Evolutionary conservation across 345 rosid species (phyloP), one percentile per base, ranked within the genome.

Genomic region (Camelina hispida): DNA sequence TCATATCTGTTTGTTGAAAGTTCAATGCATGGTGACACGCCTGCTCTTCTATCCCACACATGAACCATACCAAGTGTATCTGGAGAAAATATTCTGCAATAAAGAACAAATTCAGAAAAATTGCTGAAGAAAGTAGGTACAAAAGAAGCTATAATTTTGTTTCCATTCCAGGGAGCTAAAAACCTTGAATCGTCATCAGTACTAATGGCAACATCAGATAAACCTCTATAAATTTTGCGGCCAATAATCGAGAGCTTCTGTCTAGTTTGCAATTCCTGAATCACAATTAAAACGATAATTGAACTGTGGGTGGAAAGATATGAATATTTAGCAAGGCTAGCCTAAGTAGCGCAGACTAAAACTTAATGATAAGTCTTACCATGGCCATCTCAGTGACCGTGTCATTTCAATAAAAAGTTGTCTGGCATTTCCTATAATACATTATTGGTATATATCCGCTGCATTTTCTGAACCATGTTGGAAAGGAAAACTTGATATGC

Each of bases 41-140:
- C 60, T 47, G 42, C 80, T 81, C 96, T 85, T 84, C 93, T 87
- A 81, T 95, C 99, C 99, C 98, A 95, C 62, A 92, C 46, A 80
- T 83, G 85, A 64, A 95, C 79, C 32, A 62, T 59, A 53, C 99
- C 97, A 72, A 76, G 69, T 13, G 88, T 85, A 74, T 90, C 96
- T 32, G 98, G 85, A 80, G 93, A 86, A 80, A 89, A 63, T 73
- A 95, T 60, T 88, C 99, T 95, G 75, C 68, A 62, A 23, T 61
- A 55, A 52, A 71, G 23, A 32, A 47, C 64, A 72, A 50, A 56
- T 54, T 17, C 58, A 64, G 25, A 64, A 35, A 69, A 18, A 14
- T 13, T 37, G 35, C 20, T 78, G 44, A 78, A 78, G 48, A 28
- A 52, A 66, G 69, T 55, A 58, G 57, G 59, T 71, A 75, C 6